Base-by-base conservation (phyloP, 2,329 filamentous ascomycete genomes). In the Aspergillus sp. region DNA sequence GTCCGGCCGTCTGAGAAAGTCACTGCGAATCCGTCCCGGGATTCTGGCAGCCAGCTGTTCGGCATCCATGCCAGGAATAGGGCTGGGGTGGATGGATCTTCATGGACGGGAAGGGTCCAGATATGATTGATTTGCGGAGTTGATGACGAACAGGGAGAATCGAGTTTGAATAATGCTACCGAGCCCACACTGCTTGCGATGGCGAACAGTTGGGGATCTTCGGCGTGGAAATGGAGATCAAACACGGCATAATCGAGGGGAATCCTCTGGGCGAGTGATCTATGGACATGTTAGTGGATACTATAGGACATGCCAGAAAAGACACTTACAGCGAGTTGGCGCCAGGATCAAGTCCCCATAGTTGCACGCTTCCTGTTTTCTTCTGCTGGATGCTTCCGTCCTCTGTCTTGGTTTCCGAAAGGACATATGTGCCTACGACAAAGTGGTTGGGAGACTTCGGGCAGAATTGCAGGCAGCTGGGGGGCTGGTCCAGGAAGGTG, bases 381-480 rank as follows among this genome's bases (percentile, higher is more conserved):
- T 62, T 72, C 51, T 86, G 81, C 1, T 66, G 47, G 33, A 55
- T 40, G 15, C 42, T 32, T 13, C 39, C 47, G 22, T 47, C 43
- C 11, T 49, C 49, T 8, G 43, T 45, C 28, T 53, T 51, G 13
- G 41, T 45, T 35, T 63, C 52, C 15, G 52, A 53, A 20, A 94
- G 69, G 41, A 81, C 75, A 58, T 95, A 95, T 1, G 88, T 94
- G 24, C 88, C 89, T 29, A 94, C 72, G 0, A 93, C 67, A 44
- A 93, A 79, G 49, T 80, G 75, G 0, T 76, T 61, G 0, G 75
- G 72, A 36, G 75, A 39, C 7, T 47, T 41, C 2, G 55, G 60
- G 27, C 58, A 63, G 34, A 65, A 66, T 40, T 64, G 57, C 1
- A 66, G 51, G 37, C 63, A 67, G 42, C 63, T 66, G 2, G 63